Percentiles rank a stretch among this genome's conserved stretches.
phyloP scores from a whole-genome alignment of 441 rosid species.

The Pelargonium myrrhifolium region DNA sequence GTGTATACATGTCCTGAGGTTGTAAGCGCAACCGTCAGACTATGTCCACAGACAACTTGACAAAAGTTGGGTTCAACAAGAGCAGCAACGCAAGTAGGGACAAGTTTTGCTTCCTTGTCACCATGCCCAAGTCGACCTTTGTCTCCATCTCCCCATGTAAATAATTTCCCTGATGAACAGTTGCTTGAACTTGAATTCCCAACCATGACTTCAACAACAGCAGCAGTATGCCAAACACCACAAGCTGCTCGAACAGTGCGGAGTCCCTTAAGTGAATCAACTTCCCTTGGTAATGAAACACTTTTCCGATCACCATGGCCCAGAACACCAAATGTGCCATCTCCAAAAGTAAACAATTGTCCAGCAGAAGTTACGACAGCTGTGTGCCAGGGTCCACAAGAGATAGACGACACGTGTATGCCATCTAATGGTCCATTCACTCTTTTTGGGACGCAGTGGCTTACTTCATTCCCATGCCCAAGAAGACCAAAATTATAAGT shows the following conservation, averaged over 20 bases:
- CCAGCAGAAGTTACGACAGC: conserved; percentile 90
- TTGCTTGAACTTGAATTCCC: conserved; percentile 83
- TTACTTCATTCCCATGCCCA: conserved; percentile 90
- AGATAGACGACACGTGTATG: conserved; percentile 78
- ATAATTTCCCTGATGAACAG: conserved; percentile 84
- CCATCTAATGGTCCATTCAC: conserved; percentile 90
- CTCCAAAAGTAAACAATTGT: conserved; percentile 91
- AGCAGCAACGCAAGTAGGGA: conserved; percentile 93
- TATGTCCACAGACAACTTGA: conserved; percentile 89
- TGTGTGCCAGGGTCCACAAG: conserved; percentile 98
- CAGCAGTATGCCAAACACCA: conserved; percentile 99
- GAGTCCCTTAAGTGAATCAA: conserved; percentile 83
- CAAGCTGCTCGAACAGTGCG: conserved; percentile 89
- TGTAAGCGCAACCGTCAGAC: conserved; percentile 81
- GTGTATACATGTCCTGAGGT: conserved; percentile 82
- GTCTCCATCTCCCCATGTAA: conserved; percentile 98
- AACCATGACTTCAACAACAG: conserved; percentile 92
- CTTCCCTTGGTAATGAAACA: conserved; percentile 74
- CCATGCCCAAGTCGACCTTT: conserved; percentile 92
- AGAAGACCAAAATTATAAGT: conserved; percentile 76
- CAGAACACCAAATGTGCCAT: conserved; percentile 93
- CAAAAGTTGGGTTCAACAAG: conserved; percentile 90
- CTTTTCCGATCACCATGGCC: conserved; percentile 87
- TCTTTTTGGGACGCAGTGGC: conserved; percentile 90
- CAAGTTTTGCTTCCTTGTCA: conserved; percentile 80